Evolutionary conservation across 139 green algal genomes (phyloP), one percentile per base, ranked within the genome.

Genomic region (Chlorella ohadii): DNA sequence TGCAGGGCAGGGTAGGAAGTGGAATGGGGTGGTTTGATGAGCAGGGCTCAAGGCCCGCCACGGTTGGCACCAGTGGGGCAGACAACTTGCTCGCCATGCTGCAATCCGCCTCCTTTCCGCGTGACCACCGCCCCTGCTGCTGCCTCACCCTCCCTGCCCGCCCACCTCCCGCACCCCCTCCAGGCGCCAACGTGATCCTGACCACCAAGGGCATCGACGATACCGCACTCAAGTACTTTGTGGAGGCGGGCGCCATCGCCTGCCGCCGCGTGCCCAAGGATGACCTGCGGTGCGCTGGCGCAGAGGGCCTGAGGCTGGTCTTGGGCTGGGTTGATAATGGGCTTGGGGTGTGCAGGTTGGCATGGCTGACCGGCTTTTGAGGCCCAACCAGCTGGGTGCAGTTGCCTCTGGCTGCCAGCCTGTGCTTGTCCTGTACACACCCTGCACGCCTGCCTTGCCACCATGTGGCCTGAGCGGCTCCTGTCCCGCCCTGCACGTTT

Each of bases 151-250:
- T 33, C n/a, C n/a, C n/a, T n/a, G n/a, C n/a, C n/a, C n/a, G 16
- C n/a, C 2, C 15, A 51, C 47, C 17, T 0, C 74, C 56, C 11
- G n/a, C n/a, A n/a, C n/a, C 74, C 0, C 1, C 57, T 19, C 2
- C 97, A 36, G 97, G 97, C 55, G 97, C 97, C 75, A 99, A 99
- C 89, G 96, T 99, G 16, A 94, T 99, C 55, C 88, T 99, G 44
- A 99, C 96, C 39, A 99, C 97, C 81, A 99, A 99, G 92, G 97
- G 97, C 87, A 99, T 99, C 82, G 97, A 99, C 84, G 97, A 99
- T 91, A 71, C 51, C 25, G 91, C 90, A 19, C 93, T 99, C 76
- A 99, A 99, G 87, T 99, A 99, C 90, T 99, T 99, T 91, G 97
- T 99, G 72, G 97, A 99, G 91, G 95, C 96, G 25, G 95, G 96